Conservation (phyloP, 768 basidiomycete genomes). For the Pholiota conissans region DNA sequence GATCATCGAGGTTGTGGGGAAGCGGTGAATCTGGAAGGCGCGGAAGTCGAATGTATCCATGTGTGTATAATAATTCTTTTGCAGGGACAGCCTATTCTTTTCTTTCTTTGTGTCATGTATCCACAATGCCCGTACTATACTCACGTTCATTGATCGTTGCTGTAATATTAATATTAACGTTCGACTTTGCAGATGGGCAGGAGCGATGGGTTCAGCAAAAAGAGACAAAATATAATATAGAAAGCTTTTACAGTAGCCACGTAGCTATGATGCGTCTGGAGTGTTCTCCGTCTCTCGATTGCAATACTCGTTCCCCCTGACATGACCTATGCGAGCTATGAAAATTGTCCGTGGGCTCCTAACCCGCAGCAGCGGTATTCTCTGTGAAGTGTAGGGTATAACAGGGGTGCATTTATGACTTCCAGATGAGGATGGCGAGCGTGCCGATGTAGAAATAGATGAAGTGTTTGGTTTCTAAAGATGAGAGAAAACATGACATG, state of each 20-base stretch:
- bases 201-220: constrained; percentile 14
- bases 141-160: constrained; percentile 17
- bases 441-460: constrained; percentile 97
- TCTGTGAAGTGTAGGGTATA: constrained; percentile 2
- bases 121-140: constrained; percentile 20
- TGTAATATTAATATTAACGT: constrained; percentile 3
- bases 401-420: constrained; percentile 56
- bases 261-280: constrained; percentile 9
- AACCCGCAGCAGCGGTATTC: background rate
- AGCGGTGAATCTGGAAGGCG: constrained; percentile 15
- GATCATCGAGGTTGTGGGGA: constrained; percentile 53
- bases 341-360: constrained; percentile 9
- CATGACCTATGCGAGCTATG: background rate
- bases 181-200: constrained; percentile 7
- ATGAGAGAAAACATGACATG: constrained; percentile 4
- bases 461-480: constrained; percentile 93
- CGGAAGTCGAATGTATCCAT: constrained; percentile 14
- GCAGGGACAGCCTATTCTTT: constrained; percentile 22
- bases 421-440: constrained; percentile 94
- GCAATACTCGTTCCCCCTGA: background rate
- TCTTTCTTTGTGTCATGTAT: constrained; percentile 4
- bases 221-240: constrained; percentile 15
- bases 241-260: constrained; percentile 22
- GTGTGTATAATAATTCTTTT: background rate
- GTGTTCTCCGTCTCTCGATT: constrained; percentile 1